Evolutionary conservation across 2,329 filamentous ascomycete genomes (phyloP).

Genomic region (Zalaria sp.): DNA sequence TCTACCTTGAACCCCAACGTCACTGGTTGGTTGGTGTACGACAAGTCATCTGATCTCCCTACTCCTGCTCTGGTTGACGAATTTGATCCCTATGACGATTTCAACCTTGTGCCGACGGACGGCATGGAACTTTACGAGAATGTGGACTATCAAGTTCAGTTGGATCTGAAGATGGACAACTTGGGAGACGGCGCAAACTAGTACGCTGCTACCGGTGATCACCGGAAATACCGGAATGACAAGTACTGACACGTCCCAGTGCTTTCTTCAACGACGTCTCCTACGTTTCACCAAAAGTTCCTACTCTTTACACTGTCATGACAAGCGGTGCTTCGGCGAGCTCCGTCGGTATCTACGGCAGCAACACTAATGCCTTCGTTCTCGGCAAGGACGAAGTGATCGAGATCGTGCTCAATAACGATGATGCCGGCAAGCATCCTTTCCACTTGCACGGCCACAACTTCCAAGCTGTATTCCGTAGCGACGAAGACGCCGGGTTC

Average conservation of each 20-base stretch:
- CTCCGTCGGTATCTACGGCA: conserved; percentile 31
- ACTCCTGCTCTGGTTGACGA: conserved; percentile 42
- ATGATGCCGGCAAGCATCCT: conserved; percentile 46
- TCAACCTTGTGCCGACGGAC: conserved; percentile 55
- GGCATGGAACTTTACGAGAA: conserved; percentile 43
- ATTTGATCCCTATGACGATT: conserved; percentile 60
- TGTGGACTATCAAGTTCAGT: conserved; percentile 48
- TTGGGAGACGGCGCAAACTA: conserved; percentile 54
- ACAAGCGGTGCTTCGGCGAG: conserved; percentile 38
- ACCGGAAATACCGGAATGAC: not conserved
- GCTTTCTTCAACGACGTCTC: conserved; percentile 58
- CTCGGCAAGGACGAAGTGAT: conserved; percentile 1
- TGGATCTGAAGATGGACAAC: conserved; percentile 49
- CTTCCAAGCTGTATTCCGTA: conserved; percentile 46
- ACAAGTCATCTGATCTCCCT: conserved; percentile 24
- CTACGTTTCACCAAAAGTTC: conserved; percentile 61
- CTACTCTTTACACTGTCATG: conserved; percentile 64
- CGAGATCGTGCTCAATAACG: conserved; percentile 5
- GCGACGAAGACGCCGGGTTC: conserved; percentile 17
- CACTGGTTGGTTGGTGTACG: conserved; percentile 42
- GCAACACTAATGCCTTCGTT: conserved; percentile 44
- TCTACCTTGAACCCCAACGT: conserved; percentile 51
- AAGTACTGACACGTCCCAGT: conserved; percentile 11
- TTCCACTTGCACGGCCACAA: conserved; percentile 65
- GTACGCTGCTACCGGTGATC: conserved; percentile 23